Percentiles rank a stretch among this genome's conserved stretches.
Conservation (phyloP, 495 filamentous ascomycete genomes). For the Darksidea phi region DNA sequence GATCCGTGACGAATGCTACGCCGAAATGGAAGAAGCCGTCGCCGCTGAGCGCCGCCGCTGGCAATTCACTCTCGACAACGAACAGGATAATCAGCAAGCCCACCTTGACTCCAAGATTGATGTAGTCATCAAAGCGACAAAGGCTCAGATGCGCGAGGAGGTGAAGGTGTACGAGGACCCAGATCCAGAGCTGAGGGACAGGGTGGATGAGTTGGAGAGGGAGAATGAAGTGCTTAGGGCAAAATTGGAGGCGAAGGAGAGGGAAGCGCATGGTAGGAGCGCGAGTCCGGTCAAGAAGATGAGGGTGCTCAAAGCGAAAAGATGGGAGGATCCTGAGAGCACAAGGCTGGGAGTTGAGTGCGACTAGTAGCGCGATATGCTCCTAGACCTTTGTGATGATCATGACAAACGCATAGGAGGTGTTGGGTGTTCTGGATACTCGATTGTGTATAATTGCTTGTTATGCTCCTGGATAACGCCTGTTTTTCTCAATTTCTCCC, state of each 20-base stretch:
- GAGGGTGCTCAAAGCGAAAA: slow-evolving; percentile 45
- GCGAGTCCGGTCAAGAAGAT: slow-evolving; percentile 45
- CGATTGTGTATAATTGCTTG: neutral
- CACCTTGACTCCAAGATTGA: slow-evolving; percentile 90
- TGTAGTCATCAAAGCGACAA: slow-evolving; percentile 60
- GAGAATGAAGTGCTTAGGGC: slow-evolving; percentile 43
- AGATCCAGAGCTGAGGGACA: slow-evolving; percentile 25
- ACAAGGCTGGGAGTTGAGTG: neutral
- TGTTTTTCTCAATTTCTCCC: neutral
- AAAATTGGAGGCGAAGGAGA: slow-evolving; percentile 38
- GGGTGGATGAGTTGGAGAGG: slow-evolving; percentile 38
- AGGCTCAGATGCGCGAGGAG: slow-evolving; percentile 28
- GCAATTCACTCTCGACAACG: slow-evolving; percentile 68
- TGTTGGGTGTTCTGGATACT: neutral
- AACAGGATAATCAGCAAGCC: slow-evolving; percentile 67
- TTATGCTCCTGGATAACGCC: neutral
- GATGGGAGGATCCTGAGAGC: slow-evolving; percentile 40
- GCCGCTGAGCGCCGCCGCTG: slow-evolving; percentile 72
- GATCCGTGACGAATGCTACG: slow-evolving; percentile 84
- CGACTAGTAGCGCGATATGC: slow-evolving; percentile 8
- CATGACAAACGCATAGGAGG: neutral
- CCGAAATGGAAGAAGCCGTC: slow-evolving; percentile 77
- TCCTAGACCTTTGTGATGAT: neutral
- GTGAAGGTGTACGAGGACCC: slow-evolving; percentile 36
- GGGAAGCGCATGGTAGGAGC: slow-evolving; percentile 36